phyloP scores from a whole-genome alignment of 2,329 filamentous ascomycete genomes.

The Trichophyton schoenleinii region DNA sequence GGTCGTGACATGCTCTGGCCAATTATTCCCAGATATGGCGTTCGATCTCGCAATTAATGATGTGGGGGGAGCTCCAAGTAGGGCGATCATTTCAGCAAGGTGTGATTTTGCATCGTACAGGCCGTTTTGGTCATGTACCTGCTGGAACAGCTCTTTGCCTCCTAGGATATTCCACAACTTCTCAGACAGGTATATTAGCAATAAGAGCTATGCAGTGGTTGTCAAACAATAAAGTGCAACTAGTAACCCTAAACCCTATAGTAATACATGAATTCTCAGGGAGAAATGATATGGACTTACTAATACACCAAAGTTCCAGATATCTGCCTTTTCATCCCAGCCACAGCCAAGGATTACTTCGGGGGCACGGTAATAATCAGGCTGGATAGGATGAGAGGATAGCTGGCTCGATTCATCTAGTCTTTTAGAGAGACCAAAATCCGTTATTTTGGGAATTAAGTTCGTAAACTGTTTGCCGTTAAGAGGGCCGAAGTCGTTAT shows the following conservation, averaged over 20 bases:
- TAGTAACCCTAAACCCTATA: neutral
- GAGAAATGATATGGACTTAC: neutral
- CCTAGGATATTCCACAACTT: conserved; percentile 9
- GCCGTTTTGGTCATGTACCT: neutral
- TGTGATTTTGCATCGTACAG: conserved; percentile 14
- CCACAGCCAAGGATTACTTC: conserved; percentile 18
- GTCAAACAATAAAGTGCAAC: neutral
- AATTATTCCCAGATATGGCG: conserved; percentile 29
- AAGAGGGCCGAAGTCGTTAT: conserved; percentile 16
- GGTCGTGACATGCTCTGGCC: conserved; percentile 25
- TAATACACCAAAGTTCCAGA: conserved; percentile 18
- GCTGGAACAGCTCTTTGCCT: neutral
- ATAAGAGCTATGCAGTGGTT: neutral
- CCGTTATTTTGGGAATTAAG: conserved; percentile 8
- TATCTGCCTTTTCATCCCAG: conserved; percentile 17
- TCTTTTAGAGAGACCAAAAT: conserved; percentile 13
- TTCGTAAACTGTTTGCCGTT: conserved; percentile 10
- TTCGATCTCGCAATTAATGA: conserved; percentile 26
- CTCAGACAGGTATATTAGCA: neutral
- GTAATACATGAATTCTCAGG: neutral
- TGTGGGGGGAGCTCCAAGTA: conserved; percentile 10
- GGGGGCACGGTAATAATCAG: conserved; percentile 16
- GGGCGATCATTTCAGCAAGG: conserved; percentile 18
- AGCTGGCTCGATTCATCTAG: conserved; percentile 4
- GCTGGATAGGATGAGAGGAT: conserved; percentile 12